These are phyloP conservation scores for Solanum bulbocastanum DNA, from an alignment of 257 asterid species.

Conservation along the genomic window DNA sequence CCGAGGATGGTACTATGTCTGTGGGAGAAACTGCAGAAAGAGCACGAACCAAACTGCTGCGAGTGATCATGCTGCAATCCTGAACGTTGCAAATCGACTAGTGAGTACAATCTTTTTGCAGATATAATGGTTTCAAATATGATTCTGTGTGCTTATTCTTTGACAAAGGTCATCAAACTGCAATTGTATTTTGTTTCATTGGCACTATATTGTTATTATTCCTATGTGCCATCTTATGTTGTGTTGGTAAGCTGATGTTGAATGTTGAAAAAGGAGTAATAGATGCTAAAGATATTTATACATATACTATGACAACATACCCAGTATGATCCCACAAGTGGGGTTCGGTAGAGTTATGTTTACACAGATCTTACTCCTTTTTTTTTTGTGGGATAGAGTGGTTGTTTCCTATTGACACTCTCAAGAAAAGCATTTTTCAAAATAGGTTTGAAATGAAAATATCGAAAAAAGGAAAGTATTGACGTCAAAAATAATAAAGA, in stretches of 20 bases:
- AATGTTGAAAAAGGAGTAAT: not conserved
- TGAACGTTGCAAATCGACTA: not conserved
- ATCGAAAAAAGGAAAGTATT: not conserved
- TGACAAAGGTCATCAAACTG: not conserved
- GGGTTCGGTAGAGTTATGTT: not conserved
- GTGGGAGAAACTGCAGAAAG: conserved; percentile 81
- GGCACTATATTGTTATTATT: not conserved
- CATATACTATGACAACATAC: not conserved
- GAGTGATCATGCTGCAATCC: conserved; percentile 20
- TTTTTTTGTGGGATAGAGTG: no score
- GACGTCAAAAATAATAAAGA: not conserved
- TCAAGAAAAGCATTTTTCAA: no score
- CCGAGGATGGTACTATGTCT: conserved; percentile 71
- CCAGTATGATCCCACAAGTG: no score
- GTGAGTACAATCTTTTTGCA: not conserved
- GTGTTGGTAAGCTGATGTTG: not conserved
- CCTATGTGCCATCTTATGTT: not conserved
- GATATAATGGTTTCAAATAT: not conserved
- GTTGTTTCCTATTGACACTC: not conserved
- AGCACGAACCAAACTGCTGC: conserved; percentile 67
- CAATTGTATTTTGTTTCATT: not conserved
- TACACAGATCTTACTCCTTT: not conserved
- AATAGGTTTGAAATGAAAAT: not conserved
- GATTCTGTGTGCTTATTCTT: not conserved
- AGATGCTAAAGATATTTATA: not conserved